Evolutionary conservation across 768 basidiomycete species (phyloP), one percentile per base, ranked within the genome.

Genomic region (Leccinum truebloodii): DNA sequence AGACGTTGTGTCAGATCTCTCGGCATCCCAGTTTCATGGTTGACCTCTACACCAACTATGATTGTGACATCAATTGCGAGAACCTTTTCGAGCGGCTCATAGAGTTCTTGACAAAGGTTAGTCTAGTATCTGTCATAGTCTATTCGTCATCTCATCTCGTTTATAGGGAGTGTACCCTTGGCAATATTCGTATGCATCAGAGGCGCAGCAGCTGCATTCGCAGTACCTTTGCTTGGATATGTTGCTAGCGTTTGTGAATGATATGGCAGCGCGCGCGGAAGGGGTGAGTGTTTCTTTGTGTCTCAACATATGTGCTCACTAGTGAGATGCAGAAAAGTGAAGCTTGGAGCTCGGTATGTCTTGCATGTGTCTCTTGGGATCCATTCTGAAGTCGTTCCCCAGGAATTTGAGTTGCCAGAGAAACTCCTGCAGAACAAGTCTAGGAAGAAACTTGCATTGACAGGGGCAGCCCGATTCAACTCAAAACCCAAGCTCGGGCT

Each of bases 1-100:
- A 98, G 73, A 90, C 90, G 5, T 77, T 98, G 26, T 83, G 83
- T 57, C 89, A 92, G 57, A 84, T 95, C 49, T 88, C 92, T 16
- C 81, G 89, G 3, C 86, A 90, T 67, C 86, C 92, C 2, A 92
- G 88, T 70, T 95, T 96, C 78, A 94, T 97, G 90, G 92, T 96
- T 51, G 94, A 98, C 68, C 79, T 97, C 14, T 99, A 94, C 78
- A 83, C 87, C 57, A 99, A 98, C 73, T 99, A 98, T 73, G 97
- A 99, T 71, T 98, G 95, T 69, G 94, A 97, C 69, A 86, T 90
- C 64, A 96, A 98, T 69, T 94, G 93, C 73, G 97, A 98, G 77
- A 96, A 98, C 72, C 76, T 98, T 58, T 96, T 95, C 66, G 95
- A 98, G 71, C 81, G 92, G 16, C 76, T 98, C 22, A 78, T 95